Base-by-base conservation (phyloP, 495 filamentous ascomycete genomes). In the Aspergillus ostianus region DNA sequence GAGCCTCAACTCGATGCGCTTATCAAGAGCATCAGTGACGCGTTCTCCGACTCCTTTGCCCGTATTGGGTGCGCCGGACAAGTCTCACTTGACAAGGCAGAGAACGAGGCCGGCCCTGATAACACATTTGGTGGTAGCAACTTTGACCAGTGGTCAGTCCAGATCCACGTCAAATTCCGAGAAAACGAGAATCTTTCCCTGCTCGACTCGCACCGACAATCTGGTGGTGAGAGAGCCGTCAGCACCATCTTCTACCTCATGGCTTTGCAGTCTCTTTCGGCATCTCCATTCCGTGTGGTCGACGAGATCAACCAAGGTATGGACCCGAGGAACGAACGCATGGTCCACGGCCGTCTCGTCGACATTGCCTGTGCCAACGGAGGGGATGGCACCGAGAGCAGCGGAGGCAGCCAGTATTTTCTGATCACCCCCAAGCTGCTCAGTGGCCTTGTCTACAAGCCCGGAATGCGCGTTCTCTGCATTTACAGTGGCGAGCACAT, bases 261-360 rank as follows among this genome's bases (percentile, higher is more conserved):
- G 93, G 90, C 95, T 2, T 83, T 99, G 9, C 94, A 99, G 72
- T 89, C 90, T 18, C 87, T 98, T 64, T 93, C 94, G 4, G 90
- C 91, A 62, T 90, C 91, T 2, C 94, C 94, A n/a, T 99, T 99
- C 87, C 92, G 94, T 55, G 94, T 98, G 46, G 94, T 99, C 56
- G 94, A 98, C 76, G 94, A 98, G 75, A 98, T 98, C 77, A 98
- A 98, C 67, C 94, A 98, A 77, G 94, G 94, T 60, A 98, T 98
- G 94, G 94, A 98, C 74, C 93, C 95, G 21, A 85, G 95, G 48
- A 98, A 98, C 74, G 94, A 98, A 77, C 86, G 94, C 47, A 92
- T 97, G 82, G 95, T 98, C 13, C 94, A 99, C 74, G 90, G 91
- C 66, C 88, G 95, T 54, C 91, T 99, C 87, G 92, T 97, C 2